Evolutionary conservation across 139 green algal species (phyloP), one percentile per base, ranked within the genome.

Genomic region (Astrephomene gubernaculifera): DNA sequence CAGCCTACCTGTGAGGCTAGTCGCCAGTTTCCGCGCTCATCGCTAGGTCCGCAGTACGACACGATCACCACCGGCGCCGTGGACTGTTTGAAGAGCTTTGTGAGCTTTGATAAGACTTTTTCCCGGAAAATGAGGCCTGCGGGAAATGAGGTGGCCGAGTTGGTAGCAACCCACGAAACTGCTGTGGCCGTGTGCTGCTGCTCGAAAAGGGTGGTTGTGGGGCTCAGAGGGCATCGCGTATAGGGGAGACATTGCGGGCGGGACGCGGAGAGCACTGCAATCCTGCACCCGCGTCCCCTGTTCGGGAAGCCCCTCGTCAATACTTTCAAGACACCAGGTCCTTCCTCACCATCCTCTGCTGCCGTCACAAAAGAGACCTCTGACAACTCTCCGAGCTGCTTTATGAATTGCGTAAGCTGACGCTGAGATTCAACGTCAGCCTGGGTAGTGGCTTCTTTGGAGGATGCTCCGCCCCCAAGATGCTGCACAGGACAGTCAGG

Each of bases 11-110:
- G 72, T 12, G 49, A 36, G 2, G 72, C 72, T 10, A 80, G n/a
- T 1, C 54, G 74, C 74, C 74, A 82, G 57, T 82, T 82, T 38
- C 74, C 74, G 2, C 74, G 74, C 57, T 82, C 74, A 24, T 82
- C 74, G 74, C 74, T 82, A 7, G 74, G 54, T 7, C 74, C 74
- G 36, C 54, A 49, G 57, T 82, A 82, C 54, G 38, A 68, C 38
- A 82, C 54, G 2, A 82, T 14, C 3, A 82, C 54, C 35, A 82
- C 54, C 8, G 74, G 57, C 5, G 74, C 74, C 24, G 74, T 71
- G 38, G 54, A 60, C 1, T 71, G 54, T 19, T 82, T 82, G 53
- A 82, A 82, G 9, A 82, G 54, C 38, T 82, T 82, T 27, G 74
- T 82, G 27, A 82, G 74, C 53, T 82, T 82, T 4, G 29, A 17